phyloP scores from a whole-genome alignment of 352 stramenopile genomes.

The Globisporangium uncinulatum region DNA sequence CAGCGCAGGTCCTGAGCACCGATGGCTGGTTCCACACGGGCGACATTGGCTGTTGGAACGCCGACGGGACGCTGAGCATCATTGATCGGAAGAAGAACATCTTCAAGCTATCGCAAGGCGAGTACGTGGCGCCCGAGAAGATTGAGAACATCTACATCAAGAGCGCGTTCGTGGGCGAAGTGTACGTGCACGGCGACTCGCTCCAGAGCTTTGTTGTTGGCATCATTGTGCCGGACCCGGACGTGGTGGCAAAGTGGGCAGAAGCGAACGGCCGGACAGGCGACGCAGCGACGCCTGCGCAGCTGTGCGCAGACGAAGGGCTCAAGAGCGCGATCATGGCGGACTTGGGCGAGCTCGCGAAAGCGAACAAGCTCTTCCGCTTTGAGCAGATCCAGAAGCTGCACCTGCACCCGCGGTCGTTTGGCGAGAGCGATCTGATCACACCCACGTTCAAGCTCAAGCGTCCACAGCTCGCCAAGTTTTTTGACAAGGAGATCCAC shows the following conservation, averaged over 20 bases:
- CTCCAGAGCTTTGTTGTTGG: slow-evolving; percentile 93
- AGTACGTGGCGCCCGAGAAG: slow-evolving; percentile 97
- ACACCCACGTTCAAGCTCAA: slow-evolving; percentile 97
- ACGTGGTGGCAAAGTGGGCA: slow-evolving; percentile 50
- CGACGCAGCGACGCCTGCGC: slow-evolving; percentile 21
- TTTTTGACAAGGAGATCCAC: slow-evolving; percentile 44
- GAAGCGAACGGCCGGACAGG: slow-evolving; percentile 21
- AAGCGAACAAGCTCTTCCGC: slow-evolving; percentile 71
- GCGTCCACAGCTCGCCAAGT: slow-evolving; percentile 50
- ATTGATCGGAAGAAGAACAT: slow-evolving; percentile 93
- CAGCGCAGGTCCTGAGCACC: slow-evolving; percentile 84
- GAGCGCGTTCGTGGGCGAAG: slow-evolving; percentile 90
- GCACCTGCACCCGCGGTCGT: slow-evolving; percentile 79
- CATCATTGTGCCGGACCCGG: slow-evolving; percentile 86
- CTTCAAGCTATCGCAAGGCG: slow-evolving; percentile 94
- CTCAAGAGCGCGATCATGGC: slow-evolving; percentile 62
- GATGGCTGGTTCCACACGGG: slow-evolving; percentile 97
- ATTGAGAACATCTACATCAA: slow-evolving; percentile 94
- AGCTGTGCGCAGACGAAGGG: slow-evolving; percentile 35
- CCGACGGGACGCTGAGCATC: slow-evolving; percentile 89
- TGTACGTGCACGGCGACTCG: slow-evolving; percentile 96
- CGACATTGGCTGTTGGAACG: slow-evolving; percentile 95
- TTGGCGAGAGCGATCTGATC: slow-evolving; percentile 89
- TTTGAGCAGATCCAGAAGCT: slow-evolving; percentile 91
- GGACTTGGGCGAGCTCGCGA: slow-evolving; percentile 57